Evolutionary conservation across 805 yeast species (phyloP), one percentile per base, ranked within the genome.

Genomic region (Lipomyces chichibuensis): DNA sequence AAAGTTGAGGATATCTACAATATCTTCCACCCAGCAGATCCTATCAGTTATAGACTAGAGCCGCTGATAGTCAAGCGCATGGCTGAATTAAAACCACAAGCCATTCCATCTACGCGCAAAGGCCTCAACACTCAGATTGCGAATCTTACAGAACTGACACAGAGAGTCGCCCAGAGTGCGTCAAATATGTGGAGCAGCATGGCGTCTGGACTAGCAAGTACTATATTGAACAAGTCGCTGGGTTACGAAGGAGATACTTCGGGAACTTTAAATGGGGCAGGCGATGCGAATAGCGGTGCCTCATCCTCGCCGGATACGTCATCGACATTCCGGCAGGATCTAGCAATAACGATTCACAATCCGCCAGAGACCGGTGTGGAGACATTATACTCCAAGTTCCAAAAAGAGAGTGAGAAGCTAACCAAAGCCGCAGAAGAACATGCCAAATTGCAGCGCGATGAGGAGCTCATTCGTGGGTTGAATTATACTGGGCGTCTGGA

Each of bases 11-110:
- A 88, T 71, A 77, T 90, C 55, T 95, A 89, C 79, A 94, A 94
- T 75, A 79, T 95, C 5, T 92, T 90, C 79, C 96, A 94, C 72
- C 91, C 94, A 0, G 88, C 96, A 71, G 99, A 94, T 75, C 97
- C 98, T 0, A 88, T 95, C 53, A 93, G 94, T 0, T 92, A 93
- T 74, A 81, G 98, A 64, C 78, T 93, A 65, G 99, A 94, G 77
- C 99, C 99, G 1, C 79, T 94, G 65, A 83, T 93, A 4, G 78
- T 81, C 67, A 80, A 72, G 83, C 25, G 77, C 75, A 67, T 88
- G 70, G 79, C 86, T 0, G 75, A 80, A 8, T 77, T 82, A 64
- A 81, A 83, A 69, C 90, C 94, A 0, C 85, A 81, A 63, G 78
- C 79, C 20, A 82, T 90, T 17, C 89, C 91, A 0, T 86, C 84